These are phyloP conservation scores for Pichia kluyveri DNA, from an alignment of 805 yeast species.

Conservation along the genomic window DNA sequence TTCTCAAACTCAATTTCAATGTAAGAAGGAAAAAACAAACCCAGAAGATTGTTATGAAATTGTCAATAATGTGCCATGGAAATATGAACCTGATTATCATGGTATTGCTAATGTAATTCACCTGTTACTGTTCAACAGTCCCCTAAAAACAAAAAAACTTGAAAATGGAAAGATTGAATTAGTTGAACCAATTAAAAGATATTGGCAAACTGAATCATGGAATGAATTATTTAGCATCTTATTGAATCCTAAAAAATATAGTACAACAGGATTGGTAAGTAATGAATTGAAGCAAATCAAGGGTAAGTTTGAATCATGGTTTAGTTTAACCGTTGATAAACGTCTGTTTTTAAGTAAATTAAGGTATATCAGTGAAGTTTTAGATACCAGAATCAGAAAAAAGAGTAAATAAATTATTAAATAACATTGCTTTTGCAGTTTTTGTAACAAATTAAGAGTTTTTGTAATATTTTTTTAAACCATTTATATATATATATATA, in stretches of 20 bases:
- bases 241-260: constrained; percentile 42
- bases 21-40: constrained; percentile 52
- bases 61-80: constrained; percentile 55
- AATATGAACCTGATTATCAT: constrained; percentile 72
- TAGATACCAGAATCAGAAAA: constrained; percentile 5
- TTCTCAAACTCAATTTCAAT: constrained; percentile 40
- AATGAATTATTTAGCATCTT: constrained; percentile 49
- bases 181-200: constrained; percentile 46
- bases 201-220: constrained; percentile 76
- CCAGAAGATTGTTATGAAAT: constrained; percentile 65
- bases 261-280: background rate
- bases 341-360: constrained; percentile 7
- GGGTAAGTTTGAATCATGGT: constrained; percentile 14
- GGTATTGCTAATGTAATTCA: constrained; percentile 75
- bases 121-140: constrained; percentile 60
- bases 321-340: constrained; percentile 9
- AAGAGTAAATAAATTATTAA: background rate
- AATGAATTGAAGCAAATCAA: constrained; percentile 3
- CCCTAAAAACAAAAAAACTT: constrained; percentile 33
- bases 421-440: too few relatives aligned
- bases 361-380: constrained; percentile 3
- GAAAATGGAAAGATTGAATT: constrained; percentile 24
- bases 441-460: too few relatives aligned
- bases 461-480: too few relatives aligned
- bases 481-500: too few relatives aligned